A percentile compares a stretch with the other conserved stretches of the same genome.
Evolutionary conservation across 768 basidiomycete genomes (phyloP).

Genomic region (Suillus tomentosus): DNA sequence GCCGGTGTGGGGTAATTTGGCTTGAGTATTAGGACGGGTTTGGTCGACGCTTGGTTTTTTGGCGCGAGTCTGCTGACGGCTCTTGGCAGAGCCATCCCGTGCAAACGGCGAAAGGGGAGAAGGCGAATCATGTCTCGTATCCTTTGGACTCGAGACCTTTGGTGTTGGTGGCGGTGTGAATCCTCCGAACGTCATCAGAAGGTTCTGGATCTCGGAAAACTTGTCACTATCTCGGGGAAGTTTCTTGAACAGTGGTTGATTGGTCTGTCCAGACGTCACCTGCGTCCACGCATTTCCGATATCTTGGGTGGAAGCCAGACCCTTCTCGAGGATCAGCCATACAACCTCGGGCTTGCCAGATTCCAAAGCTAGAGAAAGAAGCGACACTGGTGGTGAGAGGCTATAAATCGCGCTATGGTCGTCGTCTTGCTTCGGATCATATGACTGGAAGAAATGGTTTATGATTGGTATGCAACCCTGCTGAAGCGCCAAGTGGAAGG

Average conservation of each 20-base stretch:
- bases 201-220: conserved; percentile 51
- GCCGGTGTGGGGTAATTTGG: not conserved
- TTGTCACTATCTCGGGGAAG: conserved; percentile 35
- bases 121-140: conserved; percentile 14
- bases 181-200: conserved; percentile 53
- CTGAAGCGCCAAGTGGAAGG: conserved; percentile 67
- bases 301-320: conserved; percentile 50
- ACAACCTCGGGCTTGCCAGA: conserved; percentile 65
- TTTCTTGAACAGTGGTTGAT: conserved; percentile 26
- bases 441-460: conserved; percentile 60
- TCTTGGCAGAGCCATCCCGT: conserved; percentile 10
- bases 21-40: not conserved
- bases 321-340: conserved; percentile 62
- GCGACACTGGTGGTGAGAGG: conserved; percentile 39
- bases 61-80: conserved; percentile 11
- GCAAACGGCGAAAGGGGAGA: not conserved
- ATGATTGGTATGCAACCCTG: conserved; percentile 54
- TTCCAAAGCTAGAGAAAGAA: conserved; percentile 58
- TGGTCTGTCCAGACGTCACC: conserved; percentile 41
- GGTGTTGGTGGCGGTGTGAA: conserved; percentile 49
- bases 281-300: conserved; percentile 53
- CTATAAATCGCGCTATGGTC: conserved; percentile 55
- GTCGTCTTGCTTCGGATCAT: conserved; percentile 51
- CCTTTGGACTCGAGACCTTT: conserved; percentile 16
- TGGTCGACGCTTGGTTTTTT: not conserved